These are phyloP conservation scores for Trypanosoma platydactyli DNA, from an alignment of 208 protist genomes.

Conservation along the genomic window DNA sequence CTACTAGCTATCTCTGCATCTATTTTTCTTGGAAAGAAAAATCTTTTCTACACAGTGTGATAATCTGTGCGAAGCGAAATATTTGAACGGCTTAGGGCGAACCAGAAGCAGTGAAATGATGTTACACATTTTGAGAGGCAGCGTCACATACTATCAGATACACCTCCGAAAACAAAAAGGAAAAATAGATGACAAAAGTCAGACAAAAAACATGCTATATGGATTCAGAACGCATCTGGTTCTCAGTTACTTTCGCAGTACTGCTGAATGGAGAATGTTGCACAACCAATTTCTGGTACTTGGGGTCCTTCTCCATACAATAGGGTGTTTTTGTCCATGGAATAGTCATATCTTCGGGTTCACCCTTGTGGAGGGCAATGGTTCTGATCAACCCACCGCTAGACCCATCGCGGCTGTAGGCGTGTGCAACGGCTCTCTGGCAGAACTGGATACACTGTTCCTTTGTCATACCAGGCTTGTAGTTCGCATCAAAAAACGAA, in stretches of 20 bases:
- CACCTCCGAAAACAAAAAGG: not conserved
- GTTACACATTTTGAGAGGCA: no score
- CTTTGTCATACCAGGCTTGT: conserved; percentile 95
- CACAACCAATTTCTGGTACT: conserved; percentile 63
- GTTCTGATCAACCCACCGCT: conserved; percentile 97
- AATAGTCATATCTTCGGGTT: conserved; percentile 81
- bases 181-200: conserved; percentile 2
- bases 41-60: no score
- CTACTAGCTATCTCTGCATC: no score
- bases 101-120: no score
- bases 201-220: conserved; percentile 18
- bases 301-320: conserved; percentile 90
- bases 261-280: conserved; percentile 83
- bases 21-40: no score
- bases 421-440: conserved; percentile 94
- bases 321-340: conserved; percentile 87
- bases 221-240: conserved; percentile 44
- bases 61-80: no score
- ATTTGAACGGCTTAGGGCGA: no score
- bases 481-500: conserved; percentile 98
- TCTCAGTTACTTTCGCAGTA: conserved; percentile 62
- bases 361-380: conserved; percentile 82
- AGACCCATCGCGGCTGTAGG: conserved; percentile 98
- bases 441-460: conserved; percentile 96
- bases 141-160: no score